A percentile compares a stretch with the other conserved stretches of the same genome.
These are phyloP conservation scores for Diplodia mutila DNA, from an alignment of 2,329 filamentous ascomycete species.

Conservation along the genomic window DNA sequence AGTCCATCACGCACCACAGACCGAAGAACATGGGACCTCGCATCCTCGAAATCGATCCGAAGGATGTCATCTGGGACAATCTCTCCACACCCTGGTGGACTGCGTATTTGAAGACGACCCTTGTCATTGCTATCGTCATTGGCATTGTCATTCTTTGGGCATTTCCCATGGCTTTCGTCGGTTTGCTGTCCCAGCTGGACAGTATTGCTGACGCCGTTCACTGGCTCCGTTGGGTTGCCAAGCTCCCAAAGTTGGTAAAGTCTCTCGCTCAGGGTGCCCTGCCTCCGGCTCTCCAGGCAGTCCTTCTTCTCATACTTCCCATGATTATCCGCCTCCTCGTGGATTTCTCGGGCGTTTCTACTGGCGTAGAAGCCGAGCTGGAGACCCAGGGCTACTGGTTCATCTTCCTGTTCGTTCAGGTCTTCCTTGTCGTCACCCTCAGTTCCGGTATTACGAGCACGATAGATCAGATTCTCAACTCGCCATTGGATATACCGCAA, in stretches of 20 bases:
- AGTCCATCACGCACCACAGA: conserved; percentile 85
- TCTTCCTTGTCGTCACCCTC: conserved; percentile 91
- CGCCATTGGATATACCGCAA: conserved; percentile 69
- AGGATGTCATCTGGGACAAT: conserved; percentile 95
- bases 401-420: conserved; percentile 87
- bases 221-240: conserved; percentile 73
- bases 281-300: conserved; percentile 73
- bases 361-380: conserved; percentile 75
- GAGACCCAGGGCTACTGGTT: conserved; percentile 95
- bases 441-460: conserved; percentile 72
- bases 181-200: conserved; percentile 76
- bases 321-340: conserved; percentile 76
- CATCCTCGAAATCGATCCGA: conserved; percentile 89
- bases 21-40: conserved; percentile 93
- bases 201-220: conserved; percentile 65
- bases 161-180: conserved; percentile 86
- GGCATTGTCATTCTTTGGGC: conserved; percentile 88
- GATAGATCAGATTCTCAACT: conserved; percentile 65
- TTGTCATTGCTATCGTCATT: conserved; percentile 67
- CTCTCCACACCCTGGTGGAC: conserved; percentile 97
- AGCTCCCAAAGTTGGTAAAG: conserved; percentile 63
- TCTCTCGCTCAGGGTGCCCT: conserved; percentile 82
- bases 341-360: conserved; percentile 76
- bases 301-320: conserved; percentile 81
- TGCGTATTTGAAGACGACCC: conserved; percentile 71